Percentiles rank a stretch among this genome's conserved stretches.
Evolutionary conservation across 1,284 basidiomycete genomes (phyloP).

Genomic region (Ustilago lituana): DNA sequence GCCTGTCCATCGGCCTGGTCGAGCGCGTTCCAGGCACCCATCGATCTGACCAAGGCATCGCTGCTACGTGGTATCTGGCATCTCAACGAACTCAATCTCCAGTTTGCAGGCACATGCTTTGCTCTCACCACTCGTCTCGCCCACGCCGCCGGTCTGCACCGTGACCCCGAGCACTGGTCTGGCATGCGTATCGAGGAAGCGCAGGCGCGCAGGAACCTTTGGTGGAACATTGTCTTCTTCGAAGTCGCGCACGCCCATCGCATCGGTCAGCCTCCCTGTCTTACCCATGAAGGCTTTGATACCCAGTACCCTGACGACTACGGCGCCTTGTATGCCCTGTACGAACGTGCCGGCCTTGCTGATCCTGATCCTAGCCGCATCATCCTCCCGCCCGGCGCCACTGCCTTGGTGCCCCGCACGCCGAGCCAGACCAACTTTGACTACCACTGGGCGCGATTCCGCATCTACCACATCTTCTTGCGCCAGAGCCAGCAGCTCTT

Average conservation of each 20-base stretch:
- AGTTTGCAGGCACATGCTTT: slow-evolving; percentile 57
- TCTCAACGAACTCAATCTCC: slow-evolving; percentile 55
- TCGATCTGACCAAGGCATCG: slow-evolving; percentile 58
- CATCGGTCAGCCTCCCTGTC: slow-evolving; percentile 49
- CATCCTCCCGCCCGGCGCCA: slow-evolving; percentile 46
- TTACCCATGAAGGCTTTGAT: slow-evolving; percentile 53
- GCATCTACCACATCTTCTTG: slow-evolving; percentile 49
- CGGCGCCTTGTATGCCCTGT: slow-evolving; percentile 41
- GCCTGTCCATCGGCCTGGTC: slow-evolving; percentile 58
- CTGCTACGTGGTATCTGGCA: slow-evolving; percentile 60
- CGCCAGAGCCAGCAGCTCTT: slow-evolving; percentile 52
- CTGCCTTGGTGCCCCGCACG: slow-evolving; percentile 34
- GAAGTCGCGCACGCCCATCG: slow-evolving; percentile 49
- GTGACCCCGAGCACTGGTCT: slow-evolving; percentile 55
- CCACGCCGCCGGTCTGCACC: slow-evolving; percentile 57
- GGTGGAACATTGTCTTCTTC: slow-evolving; percentile 54
- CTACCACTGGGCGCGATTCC: slow-evolving; percentile 52
- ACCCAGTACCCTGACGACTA: slow-evolving; percentile 57
- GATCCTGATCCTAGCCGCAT: slow-evolving; percentile 39
- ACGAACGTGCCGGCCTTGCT: slow-evolving; percentile 45
- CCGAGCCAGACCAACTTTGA: slow-evolving; percentile 48
- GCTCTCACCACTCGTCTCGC: slow-evolving; percentile 53
- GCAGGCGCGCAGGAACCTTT: slow-evolving; percentile 52
- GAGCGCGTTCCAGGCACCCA: slow-evolving; percentile 56
- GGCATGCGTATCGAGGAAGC: slow-evolving; percentile 57